phyloP scores from a whole-genome alignment of 2,329 filamentous ascomycete species.

The Ophiostoma ips region DNA sequence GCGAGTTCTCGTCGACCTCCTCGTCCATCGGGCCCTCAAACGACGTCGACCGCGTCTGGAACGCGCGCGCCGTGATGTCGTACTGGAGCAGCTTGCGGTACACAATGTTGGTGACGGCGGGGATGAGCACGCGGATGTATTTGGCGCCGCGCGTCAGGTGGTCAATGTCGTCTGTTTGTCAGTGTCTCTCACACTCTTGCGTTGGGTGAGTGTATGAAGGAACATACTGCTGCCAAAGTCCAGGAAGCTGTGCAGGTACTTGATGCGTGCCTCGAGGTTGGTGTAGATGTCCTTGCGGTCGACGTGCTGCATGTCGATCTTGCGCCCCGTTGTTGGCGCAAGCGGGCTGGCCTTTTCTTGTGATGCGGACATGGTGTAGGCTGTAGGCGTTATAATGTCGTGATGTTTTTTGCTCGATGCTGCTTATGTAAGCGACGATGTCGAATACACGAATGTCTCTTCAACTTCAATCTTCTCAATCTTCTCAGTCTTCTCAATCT shows the following conservation, averaged over 20 bases:
- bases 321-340: slow-evolving; percentile 8
- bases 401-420: too few species aligned
- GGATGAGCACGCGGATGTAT: slow-evolving; percentile 71
- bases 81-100: slow-evolving; percentile 70
- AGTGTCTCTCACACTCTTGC: not conserved
- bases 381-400: too few species aligned
- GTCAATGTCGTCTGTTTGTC: slow-evolving; percentile 49
- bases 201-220: not conserved
- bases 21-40: slow-evolving; percentile 55
- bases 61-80: slow-evolving; percentile 69
- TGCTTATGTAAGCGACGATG: too few species aligned
- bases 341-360: not conserved
- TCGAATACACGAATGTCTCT: too few species aligned
- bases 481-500: too few species aligned
- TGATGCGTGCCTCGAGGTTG: slow-evolving; percentile 52
- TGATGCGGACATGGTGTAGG: too few species aligned
- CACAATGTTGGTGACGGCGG: slow-evolving; percentile 70
- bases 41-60: slow-evolving; percentile 48
- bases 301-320: slow-evolving; percentile 37
- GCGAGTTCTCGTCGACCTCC: slow-evolving; percentile 50
- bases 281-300: slow-evolving; percentile 60
- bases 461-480: too few species aligned
- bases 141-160: slow-evolving; percentile 55
- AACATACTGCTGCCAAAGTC: slow-evolving; percentile 56
- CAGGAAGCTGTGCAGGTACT: slow-evolving; percentile 61